phyloP scores from a whole-genome alignment of 2,329 filamentous ascomycete genomes.

The Fusarium sp. region DNA sequence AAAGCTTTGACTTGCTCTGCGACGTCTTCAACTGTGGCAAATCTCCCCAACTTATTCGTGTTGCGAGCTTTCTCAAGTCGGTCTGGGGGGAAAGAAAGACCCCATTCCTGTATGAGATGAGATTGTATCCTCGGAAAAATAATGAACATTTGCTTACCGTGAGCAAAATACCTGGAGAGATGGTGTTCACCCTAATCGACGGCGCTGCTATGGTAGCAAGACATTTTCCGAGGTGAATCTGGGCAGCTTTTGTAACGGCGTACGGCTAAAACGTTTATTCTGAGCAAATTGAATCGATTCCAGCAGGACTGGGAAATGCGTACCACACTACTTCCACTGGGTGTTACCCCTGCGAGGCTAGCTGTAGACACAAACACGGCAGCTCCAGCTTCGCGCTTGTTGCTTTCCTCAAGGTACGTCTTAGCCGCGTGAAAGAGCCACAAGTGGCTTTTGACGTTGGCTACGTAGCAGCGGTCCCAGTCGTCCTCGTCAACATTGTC shows the following conservation, averaged over 20 bases:
- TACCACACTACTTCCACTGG: slow-evolving; percentile 73
- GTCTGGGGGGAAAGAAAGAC: slow-evolving; percentile 70
- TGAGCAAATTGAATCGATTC: not conserved
- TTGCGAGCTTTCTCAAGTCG: slow-evolving; percentile 67
- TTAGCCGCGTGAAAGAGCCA: slow-evolving; percentile 71
- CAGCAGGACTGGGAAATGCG: slow-evolving; percentile 15
- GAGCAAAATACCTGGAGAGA: slow-evolving; percentile 68
- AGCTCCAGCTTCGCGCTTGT: slow-evolving; percentile 60
- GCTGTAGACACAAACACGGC: slow-evolving; percentile 76
- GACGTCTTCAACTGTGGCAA: slow-evolving; percentile 68
- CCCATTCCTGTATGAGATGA: slow-evolving; percentile 68
- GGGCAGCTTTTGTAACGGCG: slow-evolving; percentile 82
- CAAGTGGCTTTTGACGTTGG: slow-evolving; percentile 75
- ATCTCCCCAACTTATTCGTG: slow-evolving; percentile 71
- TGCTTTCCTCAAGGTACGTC: slow-evolving; percentile 59
- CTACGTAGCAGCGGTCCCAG: slow-evolving; percentile 71
- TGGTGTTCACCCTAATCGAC: slow-evolving; percentile 71
- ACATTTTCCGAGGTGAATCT: slow-evolving; percentile 70
- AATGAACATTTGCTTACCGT: slow-evolving; percentile 53
- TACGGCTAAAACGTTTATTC: slow-evolving; percentile 69
- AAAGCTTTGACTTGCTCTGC: slow-evolving; percentile 68
- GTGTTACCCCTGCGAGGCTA: slow-evolving; percentile 74
- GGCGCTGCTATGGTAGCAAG: slow-evolving; percentile 68
- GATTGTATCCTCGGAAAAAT: not conserved
- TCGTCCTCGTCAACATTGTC: slow-evolving; percentile 71